Conservation (phyloP, 129 eudicot genomes). For the Flaveria robusta region DNA sequence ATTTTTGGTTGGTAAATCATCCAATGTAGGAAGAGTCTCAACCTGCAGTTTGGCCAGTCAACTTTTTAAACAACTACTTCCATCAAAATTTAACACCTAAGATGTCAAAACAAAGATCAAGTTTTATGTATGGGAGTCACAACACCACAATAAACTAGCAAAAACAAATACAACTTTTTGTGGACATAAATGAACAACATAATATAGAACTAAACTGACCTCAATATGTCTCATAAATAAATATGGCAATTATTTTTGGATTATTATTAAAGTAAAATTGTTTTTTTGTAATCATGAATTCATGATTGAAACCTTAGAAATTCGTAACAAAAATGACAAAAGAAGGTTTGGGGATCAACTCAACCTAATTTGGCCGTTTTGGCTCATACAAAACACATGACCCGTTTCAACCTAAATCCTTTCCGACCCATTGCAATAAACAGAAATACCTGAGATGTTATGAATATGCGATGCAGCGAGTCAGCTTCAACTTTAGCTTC, state of each 20-base stretch:
- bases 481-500: conserved; percentile 68
- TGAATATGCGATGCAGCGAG: conserved; percentile 75
- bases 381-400: background rate
- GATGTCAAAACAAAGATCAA: background rate
- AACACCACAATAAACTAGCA: no score
- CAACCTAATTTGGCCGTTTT: background rate
- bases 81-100: background rate
- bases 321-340: no score
- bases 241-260: background rate
- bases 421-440: background rate
- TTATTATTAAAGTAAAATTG: no score
- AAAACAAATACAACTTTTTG: background rate
- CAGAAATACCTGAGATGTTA: conserved; percentile 86
- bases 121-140: background rate
- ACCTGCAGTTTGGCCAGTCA: conserved; percentile 48
- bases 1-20: conserved; percentile 35
- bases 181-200: background rate
- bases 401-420: background rate
- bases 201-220: background rate
- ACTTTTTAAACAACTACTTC: background rate
- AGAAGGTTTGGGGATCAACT: no score
- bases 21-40: conserved; percentile 58
- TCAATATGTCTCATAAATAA: background rate
- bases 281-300: no score
- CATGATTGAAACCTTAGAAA: no score